Evolutionary conservation across 2,329 filamentous ascomycete species (phyloP).

Genomic region (Pseudopithomyces maydicus): DNA sequence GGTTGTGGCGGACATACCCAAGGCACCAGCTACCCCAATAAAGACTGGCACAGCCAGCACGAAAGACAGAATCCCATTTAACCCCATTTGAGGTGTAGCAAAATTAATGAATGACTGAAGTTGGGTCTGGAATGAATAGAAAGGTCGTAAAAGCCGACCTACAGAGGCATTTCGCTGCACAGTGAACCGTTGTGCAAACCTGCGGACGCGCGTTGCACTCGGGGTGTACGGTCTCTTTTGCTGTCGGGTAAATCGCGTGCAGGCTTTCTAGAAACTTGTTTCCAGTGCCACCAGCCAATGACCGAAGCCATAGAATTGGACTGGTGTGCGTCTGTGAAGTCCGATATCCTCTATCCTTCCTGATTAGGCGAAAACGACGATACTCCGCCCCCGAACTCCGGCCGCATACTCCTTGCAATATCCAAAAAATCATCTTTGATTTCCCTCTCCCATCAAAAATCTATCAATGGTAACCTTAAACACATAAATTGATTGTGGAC

Average conservation of each 20-base stretch:
- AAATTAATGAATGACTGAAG: not conserved
- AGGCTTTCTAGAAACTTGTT: not conserved
- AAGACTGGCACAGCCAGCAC: not conserved
- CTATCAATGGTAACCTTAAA: no score
- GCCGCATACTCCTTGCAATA: constrained; percentile 1
- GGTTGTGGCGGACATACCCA: constrained; percentile 3
- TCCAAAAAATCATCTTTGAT: not conserved
- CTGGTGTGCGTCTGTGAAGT: not conserved
- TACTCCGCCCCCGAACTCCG: constrained; percentile 6
- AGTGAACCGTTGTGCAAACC: not conserved
- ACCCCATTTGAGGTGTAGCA: not conserved
- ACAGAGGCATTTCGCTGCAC: not conserved
- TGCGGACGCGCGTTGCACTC: not conserved
- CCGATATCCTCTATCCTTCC: not conserved
- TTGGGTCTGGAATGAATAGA: not conserved
- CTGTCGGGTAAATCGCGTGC: not conserved
- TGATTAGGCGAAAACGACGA: not conserved
- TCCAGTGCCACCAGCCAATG: not conserved
- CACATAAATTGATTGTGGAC: no score
- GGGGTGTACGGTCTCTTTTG: not conserved
- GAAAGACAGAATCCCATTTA: not conserved
- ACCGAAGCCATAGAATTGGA: not conserved
- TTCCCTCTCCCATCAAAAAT: not conserved
- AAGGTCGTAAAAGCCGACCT: not conserved
- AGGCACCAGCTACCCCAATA: not conserved